Base-by-base conservation (phyloP, 345 rosid genomes). In the Corymbia maculata region DNA sequence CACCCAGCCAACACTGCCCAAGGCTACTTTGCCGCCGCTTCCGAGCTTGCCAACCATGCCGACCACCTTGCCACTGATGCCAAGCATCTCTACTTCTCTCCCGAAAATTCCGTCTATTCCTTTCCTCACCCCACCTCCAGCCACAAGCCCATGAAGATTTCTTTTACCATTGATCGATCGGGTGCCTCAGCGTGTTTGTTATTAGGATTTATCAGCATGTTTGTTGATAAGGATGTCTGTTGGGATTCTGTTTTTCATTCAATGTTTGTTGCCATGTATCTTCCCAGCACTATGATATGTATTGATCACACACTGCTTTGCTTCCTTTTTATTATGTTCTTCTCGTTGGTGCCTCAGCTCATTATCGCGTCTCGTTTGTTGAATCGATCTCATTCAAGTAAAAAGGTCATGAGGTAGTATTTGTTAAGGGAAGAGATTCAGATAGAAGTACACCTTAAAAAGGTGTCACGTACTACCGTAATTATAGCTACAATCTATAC, bases 21-120 rank as follows among this genome's bases (percentile, higher is more conserved):
- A 53, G 2, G 24, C 59, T 10, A 21, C 26, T 19, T 2, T 53
- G 1, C 11, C 26, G 1, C 19, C 26, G 11, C 59, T 53, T 53
- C 59, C 59, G 0, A 53, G 10, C 59, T 24, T 19, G 0, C 59
- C 59, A 53, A 53, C 26, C 10, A 19, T 53, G 59, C 59, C 59
- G 59, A 53, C 59, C 21, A 75, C 90, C 6, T 22, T 88, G 26
- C 91, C 92, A 17, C 89, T 90, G 7, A 75, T 89, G 6, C 90
- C 94, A 55, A 90, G 87, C 89, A 64, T 90, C 28, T 91, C 92
- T 6, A 64, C 88, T 50, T 42, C 89, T 49, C 92, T 92, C 21
- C 88, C 89, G 9, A 42, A 86, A 57, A 86, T 92, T 52, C 93
- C 93, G 26, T 53, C 59, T 53, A 53, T 53, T 53, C 26, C 59